Evolutionary conservation across 106 monocot genomes (phyloP), one percentile per base, ranked within the genome.

Genomic region (Platanthera zijinensis): DNA sequence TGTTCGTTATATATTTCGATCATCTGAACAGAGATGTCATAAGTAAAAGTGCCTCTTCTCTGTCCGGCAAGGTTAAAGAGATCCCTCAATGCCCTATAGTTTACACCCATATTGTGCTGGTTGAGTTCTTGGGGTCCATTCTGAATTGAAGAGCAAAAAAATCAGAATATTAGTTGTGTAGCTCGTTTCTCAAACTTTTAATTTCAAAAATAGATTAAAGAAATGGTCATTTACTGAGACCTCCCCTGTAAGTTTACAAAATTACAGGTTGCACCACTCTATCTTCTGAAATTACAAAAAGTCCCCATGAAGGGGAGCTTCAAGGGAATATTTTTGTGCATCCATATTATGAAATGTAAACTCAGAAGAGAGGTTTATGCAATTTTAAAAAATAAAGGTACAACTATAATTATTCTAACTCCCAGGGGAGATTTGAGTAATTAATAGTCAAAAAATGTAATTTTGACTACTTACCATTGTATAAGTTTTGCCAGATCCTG

Each of bases 401-500:
- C 53, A 53, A 53, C 53, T 8, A 10, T 53, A 14, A 53, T 8
- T 14, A 10, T 53, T 53, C 53, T 10, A 14, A 14, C 14, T 53
- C 53, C 14, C 14, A 53, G 53, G 14, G 14, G 14, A 39, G 1
- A 39, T 39, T 39, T 39, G 8, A 53, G 53, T 53, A 53, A 53
- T 10, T 14, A 53, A 10, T 14, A 7, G 14, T 10, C 6, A 53
- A 53, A 53, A 53, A 53, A 53, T 53, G 14, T 10, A 19, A 14
- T 3, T 62, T 62, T 62, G 18, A 62, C 52, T 6, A 48, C 83
- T 74, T 80, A 94, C 97, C 97, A 97, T 97, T 10, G 97, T 97
- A 74, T 80, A 89, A 8, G 96, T 96, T 80, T 96, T 96, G 22
- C 96, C 96, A 50, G 96, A 96, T 71, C 96, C 96, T 47, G 97